These are phyloP conservation scores for Ustilago nuda DNA, from an alignment of 1,284 basidiomycete genomes.

Conservation along the genomic window DNA sequence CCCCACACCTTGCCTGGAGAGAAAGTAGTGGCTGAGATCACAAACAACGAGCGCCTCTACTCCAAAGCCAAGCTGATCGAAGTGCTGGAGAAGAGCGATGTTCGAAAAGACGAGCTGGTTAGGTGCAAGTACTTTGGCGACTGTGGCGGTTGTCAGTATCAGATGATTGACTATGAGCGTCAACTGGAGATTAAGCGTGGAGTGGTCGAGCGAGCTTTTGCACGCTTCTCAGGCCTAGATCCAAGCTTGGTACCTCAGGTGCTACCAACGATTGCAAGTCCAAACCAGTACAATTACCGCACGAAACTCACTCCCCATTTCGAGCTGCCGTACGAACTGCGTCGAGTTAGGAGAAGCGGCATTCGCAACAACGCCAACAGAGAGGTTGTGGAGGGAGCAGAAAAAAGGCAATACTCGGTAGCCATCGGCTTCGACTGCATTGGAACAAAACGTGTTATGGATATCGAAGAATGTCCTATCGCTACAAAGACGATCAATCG, in stretches of 20 bases:
- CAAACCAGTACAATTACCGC: slow-evolving; percentile 88
- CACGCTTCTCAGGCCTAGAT: slow-evolving; percentile 71
- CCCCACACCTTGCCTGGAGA: slow-evolving; percentile 64
- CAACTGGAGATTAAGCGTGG: slow-evolving; percentile 87
- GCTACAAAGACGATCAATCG: slow-evolving; percentile 85
- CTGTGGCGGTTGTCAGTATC: slow-evolving; percentile 68
- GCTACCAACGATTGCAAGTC: slow-evolving; percentile 83
- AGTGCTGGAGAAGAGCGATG: slow-evolving; percentile 30
- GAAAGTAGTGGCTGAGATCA: slow-evolving; percentile 52
- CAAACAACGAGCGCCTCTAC: slow-evolving; percentile 57
- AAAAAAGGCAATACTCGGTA: slow-evolving; percentile 74
- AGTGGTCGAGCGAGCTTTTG: slow-evolving; percentile 86
- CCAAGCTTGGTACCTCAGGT: slow-evolving; percentile 76
- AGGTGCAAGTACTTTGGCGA: slow-evolving; percentile 66
- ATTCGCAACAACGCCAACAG: slow-evolving; percentile 64
- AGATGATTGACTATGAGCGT: slow-evolving; percentile 80
- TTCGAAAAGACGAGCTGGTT: slow-evolving; percentile 52
- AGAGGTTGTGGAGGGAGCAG: slow-evolving; percentile 34
- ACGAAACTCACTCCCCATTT: slow-evolving; percentile 99
- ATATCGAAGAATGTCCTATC: slow-evolving; percentile 97
- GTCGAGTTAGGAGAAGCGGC: slow-evolving; percentile 63
- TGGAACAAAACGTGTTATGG: slow-evolving; percentile 81
- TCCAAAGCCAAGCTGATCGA: slow-evolving; percentile 59
- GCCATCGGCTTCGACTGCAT: slow-evolving; percentile 90
- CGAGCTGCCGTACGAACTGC: slow-evolving; percentile 77